Conservation (phyloP, 257 asterid genomes). For the Solanum piurae region DNA sequence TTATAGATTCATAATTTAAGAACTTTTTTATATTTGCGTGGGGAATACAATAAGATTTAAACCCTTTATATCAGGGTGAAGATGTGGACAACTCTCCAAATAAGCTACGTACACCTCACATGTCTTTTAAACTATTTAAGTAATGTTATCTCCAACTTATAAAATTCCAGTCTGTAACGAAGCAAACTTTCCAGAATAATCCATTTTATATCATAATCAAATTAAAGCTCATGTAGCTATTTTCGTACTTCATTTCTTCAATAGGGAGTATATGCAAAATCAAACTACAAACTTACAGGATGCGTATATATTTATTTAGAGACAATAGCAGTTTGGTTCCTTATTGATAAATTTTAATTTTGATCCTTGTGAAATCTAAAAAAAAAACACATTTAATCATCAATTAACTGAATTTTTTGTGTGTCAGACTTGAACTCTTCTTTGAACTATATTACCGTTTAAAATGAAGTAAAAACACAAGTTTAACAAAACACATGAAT, state of each 20-base stretch:
- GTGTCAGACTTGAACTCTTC: neutral
- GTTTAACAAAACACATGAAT: neutral
- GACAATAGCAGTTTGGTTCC: neutral
- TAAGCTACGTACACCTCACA: neutral
- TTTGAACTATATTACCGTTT: neutral
- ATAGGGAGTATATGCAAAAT: neutral
- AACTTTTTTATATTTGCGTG: too few species aligned
- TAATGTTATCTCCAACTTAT: neutral
- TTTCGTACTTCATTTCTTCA: neutral
- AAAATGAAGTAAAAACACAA: neutral
- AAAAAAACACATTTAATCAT: neutral
- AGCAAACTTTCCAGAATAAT: neutral
- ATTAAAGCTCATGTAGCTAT: neutral
- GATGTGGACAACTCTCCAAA: neutral
- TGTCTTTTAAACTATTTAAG: neutral
- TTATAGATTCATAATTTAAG: neutral
- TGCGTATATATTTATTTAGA: neutral
- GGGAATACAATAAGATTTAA: neutral
- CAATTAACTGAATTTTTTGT: neutral
- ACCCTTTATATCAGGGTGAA: neutral
- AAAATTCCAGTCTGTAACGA: neutral
- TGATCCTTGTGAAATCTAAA: neutral
- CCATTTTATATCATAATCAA: neutral
- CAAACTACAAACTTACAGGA: neutral
- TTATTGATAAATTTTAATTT: neutral